phyloP scores from a whole-genome alignment of 2,329 filamentous ascomycete species.

The Arthrobotrys megalospora region DNA sequence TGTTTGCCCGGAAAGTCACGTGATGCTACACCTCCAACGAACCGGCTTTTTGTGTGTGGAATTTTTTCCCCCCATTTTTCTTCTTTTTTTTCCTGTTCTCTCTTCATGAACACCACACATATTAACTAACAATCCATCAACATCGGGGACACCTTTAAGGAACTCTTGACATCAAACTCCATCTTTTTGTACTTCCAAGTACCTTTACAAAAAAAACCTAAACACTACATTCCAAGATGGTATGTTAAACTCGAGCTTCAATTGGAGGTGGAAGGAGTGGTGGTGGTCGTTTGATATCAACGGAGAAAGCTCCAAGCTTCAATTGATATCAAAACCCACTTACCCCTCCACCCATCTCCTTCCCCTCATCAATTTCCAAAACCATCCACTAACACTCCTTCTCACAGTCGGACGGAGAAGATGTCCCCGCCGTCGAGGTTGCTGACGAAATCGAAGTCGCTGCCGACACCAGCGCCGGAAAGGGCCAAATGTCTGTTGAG shows the following conservation, averaged over 20 bases:
- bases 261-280: neutral
- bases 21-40: slow-evolving; percentile 31
- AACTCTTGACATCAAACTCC: slow-evolving; percentile 60
- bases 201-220: slow-evolving; percentile 27
- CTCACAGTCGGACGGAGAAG: slow-evolving; percentile 99
- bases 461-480: slow-evolving; percentile 82
- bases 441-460: slow-evolving; percentile 93
- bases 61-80: slow-evolving; percentile 39
- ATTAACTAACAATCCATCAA: slow-evolving; percentile 16
- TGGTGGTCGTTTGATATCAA: slow-evolving; percentile 20
- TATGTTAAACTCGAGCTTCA: slow-evolving; percentile 19
- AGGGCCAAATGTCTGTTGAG: slow-evolving; percentile 96
- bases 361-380: neutral
- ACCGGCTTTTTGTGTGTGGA: slow-evolving; percentile 35
- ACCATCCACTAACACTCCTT: slow-evolving; percentile 1
- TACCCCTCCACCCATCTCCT: slow-evolving; percentile 6
- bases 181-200: slow-evolving; percentile 18
- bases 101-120: slow-evolving; percentile 48
- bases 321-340: slow-evolving; percentile 9
- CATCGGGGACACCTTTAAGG: slow-evolving; percentile 61
- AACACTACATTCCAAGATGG: slow-evolving; percentile 49
- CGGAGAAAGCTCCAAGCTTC: neutral
- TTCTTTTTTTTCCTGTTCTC: slow-evolving; percentile 20
- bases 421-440: slow-evolving; percentile 86
- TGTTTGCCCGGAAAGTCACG: slow-evolving; percentile 26